Evolutionary conservation across 371 early-diverging fungal genomes (phyloP).

Genomic region (Haplosporangium sp.): DNA sequence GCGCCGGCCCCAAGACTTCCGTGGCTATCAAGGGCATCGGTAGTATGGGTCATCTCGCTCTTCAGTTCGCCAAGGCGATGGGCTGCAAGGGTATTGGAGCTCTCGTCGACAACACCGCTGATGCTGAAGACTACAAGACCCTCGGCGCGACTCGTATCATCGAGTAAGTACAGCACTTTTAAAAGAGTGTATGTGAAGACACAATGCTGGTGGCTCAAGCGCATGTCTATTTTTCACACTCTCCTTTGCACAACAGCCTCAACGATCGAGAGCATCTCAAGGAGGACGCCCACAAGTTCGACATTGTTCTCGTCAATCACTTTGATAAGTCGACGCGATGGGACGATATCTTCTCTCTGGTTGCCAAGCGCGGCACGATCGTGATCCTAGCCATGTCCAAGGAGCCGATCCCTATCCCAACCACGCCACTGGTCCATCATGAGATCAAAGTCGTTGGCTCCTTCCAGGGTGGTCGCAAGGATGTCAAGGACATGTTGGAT

Average conservation of each 20-base stretch:
- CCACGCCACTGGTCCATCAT: conserved; percentile 28
- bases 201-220: too few relatives aligned
- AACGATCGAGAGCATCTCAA: background rate
- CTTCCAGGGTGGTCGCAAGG: conserved; percentile 42
- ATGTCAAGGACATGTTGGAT: conserved; percentile 55
- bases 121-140: conserved; percentile 12
- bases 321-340: conserved; percentile 16
- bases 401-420: conserved; percentile 8
- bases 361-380: conserved; percentile 42
- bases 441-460: conserved; percentile 50
- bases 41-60: conserved; percentile 72
- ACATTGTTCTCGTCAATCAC: conserved; percentile 22
- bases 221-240: too few relatives aligned
- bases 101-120: background rate
- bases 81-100: conserved; percentile 13
- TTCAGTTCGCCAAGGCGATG: conserved; percentile 67
- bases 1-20: conserved; percentile 57
- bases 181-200: too few relatives aligned
- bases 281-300: conserved; percentile 5
- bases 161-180: conserved; percentile 8
- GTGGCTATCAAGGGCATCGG: conserved; percentile 77
- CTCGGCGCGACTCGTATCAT: conserved; percentile 14
- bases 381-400: conserved; percentile 55
- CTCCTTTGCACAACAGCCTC: background rate
- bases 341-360: conserved; percentile 17